Evolutionary conservation across 768 basidiomycete species (phyloP), one percentile per base, ranked within the genome.

Genomic region (Punctularia strigosozonata): DNA sequence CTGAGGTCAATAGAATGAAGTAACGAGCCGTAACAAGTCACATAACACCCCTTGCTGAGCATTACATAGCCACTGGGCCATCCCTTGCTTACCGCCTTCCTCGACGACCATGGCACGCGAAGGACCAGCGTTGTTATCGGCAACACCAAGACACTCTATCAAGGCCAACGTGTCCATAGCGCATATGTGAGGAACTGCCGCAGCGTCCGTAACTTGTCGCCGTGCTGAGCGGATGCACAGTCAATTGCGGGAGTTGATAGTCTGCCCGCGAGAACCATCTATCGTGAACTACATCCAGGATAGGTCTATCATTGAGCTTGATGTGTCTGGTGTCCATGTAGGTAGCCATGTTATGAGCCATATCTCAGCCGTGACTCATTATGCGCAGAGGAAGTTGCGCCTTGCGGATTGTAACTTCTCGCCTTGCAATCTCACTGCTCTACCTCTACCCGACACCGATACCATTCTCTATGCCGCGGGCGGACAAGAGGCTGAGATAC

Each of bases 231-330:
- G 10, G 12, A 25, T 38, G 22, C 41, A 28, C 56, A 83, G 81
- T 20, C 85, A 89, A 59, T 63, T 89, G 21, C 71, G 85, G 25
- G 84, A 89, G 60, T 72, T 89, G 36, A 58, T 87, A 36, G 71
- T 82, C 43, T 85, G 82, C 55, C 84, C 83, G 1, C 63, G 72
- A 4, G 71, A 77, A 45, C 60, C 68, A 10, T 80, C 81, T 2
- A 51, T 77, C 4, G 69, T 84, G 25, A 77, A 75, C 55, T 84
- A 80, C 46, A 63, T 80, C 2, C 69, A 69, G 19, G 54, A 54
- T 6, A 50, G 56, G 25, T 63, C 66, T 20, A 75, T 84, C 37
- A 58, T 77, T 18, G 78, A 83, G 46, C 77, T 77, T 38, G 69
- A 81, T 53, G 52, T 81, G 6, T 53, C 64, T 31, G 15, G 45